Percentiles rank a stretch among this genome's conserved stretches.
phyloP scores from a whole-genome alignment of 129 eudicot genomes.

The Escallonia rubra region DNA sequence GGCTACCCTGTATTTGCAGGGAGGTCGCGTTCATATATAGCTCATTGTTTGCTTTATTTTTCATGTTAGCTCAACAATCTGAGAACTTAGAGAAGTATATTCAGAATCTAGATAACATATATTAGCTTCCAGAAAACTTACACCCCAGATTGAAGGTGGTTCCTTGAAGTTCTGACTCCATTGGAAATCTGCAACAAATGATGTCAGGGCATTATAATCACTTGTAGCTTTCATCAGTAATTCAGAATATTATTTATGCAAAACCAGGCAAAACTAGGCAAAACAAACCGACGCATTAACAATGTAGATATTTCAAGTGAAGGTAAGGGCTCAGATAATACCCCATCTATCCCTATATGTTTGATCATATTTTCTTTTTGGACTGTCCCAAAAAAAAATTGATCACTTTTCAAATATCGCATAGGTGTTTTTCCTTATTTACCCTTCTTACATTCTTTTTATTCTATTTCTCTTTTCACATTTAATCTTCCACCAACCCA shows the following conservation, averaged over 20 bases:
- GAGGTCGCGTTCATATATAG: no score
- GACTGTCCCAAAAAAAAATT: no score
- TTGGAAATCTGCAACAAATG: slow-evolving; percentile 87
- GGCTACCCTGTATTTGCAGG: no score
- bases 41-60: no score
- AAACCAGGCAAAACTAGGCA: slow-evolving; percentile 22
- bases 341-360: no score
- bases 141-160: slow-evolving; percentile 97
- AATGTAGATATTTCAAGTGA: not conserved
- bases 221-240: slow-evolving; percentile 92
- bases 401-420: no score
- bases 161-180: slow-evolving; percentile 97
- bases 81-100: not conserved
- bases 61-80: not conserved
- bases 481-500: no score
- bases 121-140: slow-evolving; percentile 31
- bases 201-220: slow-evolving; percentile 88
- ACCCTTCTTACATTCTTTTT: no score
- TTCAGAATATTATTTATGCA: slow-evolving; percentile 95
- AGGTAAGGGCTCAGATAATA: not conserved
- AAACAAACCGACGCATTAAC: slow-evolving; percentile 4
- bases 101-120: not conserved
- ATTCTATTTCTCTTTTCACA: no score
- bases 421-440: no score
- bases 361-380: no score